Base-by-base conservation (phyloP, 139 green algal species). In the Chlorella sp. region DNA sequence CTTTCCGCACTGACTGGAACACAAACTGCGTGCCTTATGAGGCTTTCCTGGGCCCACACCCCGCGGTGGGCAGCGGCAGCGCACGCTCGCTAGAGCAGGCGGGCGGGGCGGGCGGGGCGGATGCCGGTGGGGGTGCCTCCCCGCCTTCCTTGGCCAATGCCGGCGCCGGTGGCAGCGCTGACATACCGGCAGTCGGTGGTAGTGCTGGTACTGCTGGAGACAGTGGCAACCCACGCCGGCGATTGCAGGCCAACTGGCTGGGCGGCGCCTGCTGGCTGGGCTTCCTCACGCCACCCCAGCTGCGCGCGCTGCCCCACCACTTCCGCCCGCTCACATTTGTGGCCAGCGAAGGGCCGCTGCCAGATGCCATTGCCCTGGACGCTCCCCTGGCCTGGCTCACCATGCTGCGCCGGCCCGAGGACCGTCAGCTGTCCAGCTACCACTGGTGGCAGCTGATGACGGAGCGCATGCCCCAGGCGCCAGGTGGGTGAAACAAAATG, bases 1-100 rank as follows among this genome's bases (percentile, higher is more conserved):
- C 89, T 2, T 7, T 14, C 34, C 39, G 83, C 3, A 86, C 14
- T 16, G 89, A 91, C 48, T 91, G 89, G 89, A 32, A 48, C n/a
- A 91, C 83, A 32, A 91, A 91, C 42, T 91, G 89, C 32, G 89
- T 90, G 60, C 89, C 89, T 18, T 90, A 28, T n/a, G 89, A 91
- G 26, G 66, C 80, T 0, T 91, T 91, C 78, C 66, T 91, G 40
- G 89, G 89, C 32, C 79, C 82, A 3, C 89, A 90, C 34, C 89
- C 89, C 0, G 89, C 89, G 0, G 68, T 91, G 48, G 64, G 89
- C 73, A 85, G 78, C 77, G 61, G 64, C 30, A 28, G 19, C 30
- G 37, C 83, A 21, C 83, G 61, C 18, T 14, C 36, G 22, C 36
- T 87, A 37, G 21, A 61, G 26, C 78, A 36, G 16, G 71, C 71